phyloP scores from a whole-genome alignment of 2,329 filamentous ascomycete genomes.

The Diplodia mutila region DNA sequence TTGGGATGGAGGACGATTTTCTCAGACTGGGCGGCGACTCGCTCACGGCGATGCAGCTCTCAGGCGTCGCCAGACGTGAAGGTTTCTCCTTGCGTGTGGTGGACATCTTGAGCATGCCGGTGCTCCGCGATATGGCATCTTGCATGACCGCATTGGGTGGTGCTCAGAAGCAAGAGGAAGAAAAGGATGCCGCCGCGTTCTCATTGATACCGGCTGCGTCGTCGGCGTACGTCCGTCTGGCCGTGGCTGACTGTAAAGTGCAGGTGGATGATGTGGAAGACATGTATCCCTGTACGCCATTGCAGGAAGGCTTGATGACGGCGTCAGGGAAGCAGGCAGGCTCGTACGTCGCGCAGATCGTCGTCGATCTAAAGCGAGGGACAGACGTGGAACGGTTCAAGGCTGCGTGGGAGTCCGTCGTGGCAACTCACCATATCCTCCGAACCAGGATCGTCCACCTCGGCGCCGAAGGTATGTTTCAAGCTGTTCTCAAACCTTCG shows the following conservation, averaged over 20 bases:
- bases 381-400: constrained; percentile 40
- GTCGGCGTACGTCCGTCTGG: constrained; percentile 24
- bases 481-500: background rate
- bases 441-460: constrained; percentile 29
- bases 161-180: background rate
- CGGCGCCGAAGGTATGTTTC: constrained; percentile 26
- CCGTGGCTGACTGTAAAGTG: background rate
- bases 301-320: constrained; percentile 48
- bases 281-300: constrained; percentile 49
- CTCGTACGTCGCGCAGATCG: constrained; percentile 45
- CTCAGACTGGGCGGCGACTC: background rate
- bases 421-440: constrained; percentile 39
- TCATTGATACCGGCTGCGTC: constrained; percentile 29
- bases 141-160: background rate
- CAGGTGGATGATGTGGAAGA: constrained; percentile 48
- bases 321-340: constrained; percentile 43
- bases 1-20: background rate
- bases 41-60: background rate
- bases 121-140: constrained; percentile 28
- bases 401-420: constrained; percentile 42
- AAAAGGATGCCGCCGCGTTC: constrained; percentile 5
- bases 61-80: background rate
- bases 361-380: constrained; percentile 36
- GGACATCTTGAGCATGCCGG: constrained; percentile 31
- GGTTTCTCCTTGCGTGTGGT: constrained; percentile 29